These are phyloP conservation scores for Solanum okadae DNA, from an alignment of 257 asterid species.

Conservation along the genomic window DNA sequence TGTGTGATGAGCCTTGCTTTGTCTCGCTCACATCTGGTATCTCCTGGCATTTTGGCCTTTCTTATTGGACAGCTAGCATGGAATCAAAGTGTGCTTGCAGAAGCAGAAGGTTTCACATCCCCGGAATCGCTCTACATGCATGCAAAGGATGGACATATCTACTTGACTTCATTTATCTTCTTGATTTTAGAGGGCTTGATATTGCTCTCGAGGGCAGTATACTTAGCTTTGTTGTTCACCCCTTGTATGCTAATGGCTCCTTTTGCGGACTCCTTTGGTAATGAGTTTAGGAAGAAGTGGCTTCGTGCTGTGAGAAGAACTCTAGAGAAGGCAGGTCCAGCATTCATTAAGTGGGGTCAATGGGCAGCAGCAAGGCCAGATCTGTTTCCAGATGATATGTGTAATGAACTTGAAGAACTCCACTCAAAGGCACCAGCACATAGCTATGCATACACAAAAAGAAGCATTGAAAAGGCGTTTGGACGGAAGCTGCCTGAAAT, in stretches of 20 bases:
- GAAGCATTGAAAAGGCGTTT: slow-evolving; percentile 64
- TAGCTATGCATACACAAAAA: slow-evolving; percentile 65
- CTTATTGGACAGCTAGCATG: slow-evolving; percentile 45
- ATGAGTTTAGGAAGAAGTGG: slow-evolving; percentile 64
- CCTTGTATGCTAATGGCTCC: slow-evolving; percentile 87
- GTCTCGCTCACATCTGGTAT: slow-evolving; percentile 68
- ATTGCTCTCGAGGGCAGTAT: slow-evolving; percentile 50
- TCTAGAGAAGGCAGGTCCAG: slow-evolving; percentile 86
- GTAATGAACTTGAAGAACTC: slow-evolving; percentile 68
- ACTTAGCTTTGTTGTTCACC: slow-evolving; percentile 51
- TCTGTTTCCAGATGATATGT: slow-evolving; percentile 67
- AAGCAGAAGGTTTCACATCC: slow-evolving; percentile 48
- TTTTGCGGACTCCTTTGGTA: slow-evolving; percentile 55
- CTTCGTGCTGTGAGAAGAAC: slow-evolving; percentile 52
- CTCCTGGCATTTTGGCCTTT: slow-evolving; percentile 76
- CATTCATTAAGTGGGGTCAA: slow-evolving; percentile 95
- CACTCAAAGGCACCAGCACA: slow-evolving; percentile 78
- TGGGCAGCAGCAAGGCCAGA: slow-evolving; percentile 98
- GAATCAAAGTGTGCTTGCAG: slow-evolving; percentile 33
- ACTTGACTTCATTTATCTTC: slow-evolving; percentile 38
- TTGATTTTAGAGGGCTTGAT: slow-evolving; percentile 58
- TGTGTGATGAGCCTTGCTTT: slow-evolving; percentile 69
- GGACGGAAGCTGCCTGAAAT: slow-evolving; percentile 63
- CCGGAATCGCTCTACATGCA: slow-evolving; percentile 41
- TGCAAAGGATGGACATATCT: slow-evolving; percentile 57